These are phyloP conservation scores for Collybiopsis confluens DNA, from an alignment of 768 basidiomycete species.

Conservation along the genomic window DNA sequence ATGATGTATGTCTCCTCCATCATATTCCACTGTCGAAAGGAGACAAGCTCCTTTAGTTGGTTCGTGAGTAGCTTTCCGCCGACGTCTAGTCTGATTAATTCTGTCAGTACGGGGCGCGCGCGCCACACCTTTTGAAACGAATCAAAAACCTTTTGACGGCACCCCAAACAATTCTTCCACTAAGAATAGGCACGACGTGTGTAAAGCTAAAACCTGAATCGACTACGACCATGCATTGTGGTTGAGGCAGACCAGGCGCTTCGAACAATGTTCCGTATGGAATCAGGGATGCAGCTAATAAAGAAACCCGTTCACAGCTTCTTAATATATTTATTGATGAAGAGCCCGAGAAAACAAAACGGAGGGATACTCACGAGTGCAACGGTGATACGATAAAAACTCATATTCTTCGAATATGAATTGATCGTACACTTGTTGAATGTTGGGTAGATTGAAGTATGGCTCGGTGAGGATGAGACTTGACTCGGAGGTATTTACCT, in stretches of 20 bases:
- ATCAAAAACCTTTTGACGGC: conserved; percentile 60
- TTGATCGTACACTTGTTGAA: conserved; percentile 92
- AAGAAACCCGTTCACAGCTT: too few species aligned
- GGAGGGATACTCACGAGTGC: conserved; percentile 82
- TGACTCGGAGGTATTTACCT: conserved; percentile 72
- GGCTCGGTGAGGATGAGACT: conserved; percentile 90
- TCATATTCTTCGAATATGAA: conserved; percentile 97
- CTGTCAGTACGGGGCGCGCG: conserved; percentile 14
- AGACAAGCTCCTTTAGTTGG: conserved; percentile 89
- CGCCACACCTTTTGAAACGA: conserved; percentile 11
- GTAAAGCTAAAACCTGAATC: conserved; percentile 96
- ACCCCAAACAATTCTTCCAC: conserved; percentile 69
- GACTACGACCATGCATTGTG: conserved; percentile 79
- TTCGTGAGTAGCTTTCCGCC: conserved; percentile 96
- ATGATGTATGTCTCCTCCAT: conserved; percentile 95
- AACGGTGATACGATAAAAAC: conserved; percentile 76
- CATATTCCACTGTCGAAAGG: conserved; percentile 97
- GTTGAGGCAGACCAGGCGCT: conserved; percentile 38
- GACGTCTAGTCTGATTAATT: conserved; percentile 71
- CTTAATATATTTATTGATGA: too few species aligned
- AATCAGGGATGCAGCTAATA: conserved; percentile 82
- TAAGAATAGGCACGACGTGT: conserved; percentile 81
- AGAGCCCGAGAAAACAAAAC: too few species aligned
- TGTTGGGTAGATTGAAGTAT: conserved; percentile 88
- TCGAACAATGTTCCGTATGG: conserved; percentile 72